Conservation (phyloP, 805 yeast genomes). For the Sungouiella blattae region DNA sequence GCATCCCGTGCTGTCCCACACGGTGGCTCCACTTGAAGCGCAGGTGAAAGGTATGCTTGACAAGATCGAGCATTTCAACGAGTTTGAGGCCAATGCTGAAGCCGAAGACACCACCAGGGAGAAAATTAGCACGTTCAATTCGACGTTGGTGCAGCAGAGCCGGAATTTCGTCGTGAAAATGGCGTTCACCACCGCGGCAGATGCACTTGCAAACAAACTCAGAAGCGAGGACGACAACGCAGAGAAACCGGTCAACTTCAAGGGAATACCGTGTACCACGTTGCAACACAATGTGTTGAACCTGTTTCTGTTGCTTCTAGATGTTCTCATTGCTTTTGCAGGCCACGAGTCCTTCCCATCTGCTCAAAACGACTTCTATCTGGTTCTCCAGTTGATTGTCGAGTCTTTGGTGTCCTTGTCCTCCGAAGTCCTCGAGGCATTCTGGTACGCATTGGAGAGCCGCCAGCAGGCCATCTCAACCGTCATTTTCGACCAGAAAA, state of each 20-base stretch:
- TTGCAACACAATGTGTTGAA: conserved; percentile 11
- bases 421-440: conserved; percentile 18
- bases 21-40: background rate
- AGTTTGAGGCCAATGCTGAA: background rate
- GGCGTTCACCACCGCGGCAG: conserved; percentile 19
- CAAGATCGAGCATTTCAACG: background rate
- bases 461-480: conserved; percentile 13
- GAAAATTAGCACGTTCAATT: conserved; percentile 21
- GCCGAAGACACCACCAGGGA: background rate
- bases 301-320: conserved; percentile 23
- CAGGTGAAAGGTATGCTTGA: background rate
- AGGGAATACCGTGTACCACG: background rate
- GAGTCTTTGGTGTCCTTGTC: conserved; percentile 21
- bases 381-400: conserved; percentile 21
- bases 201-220: conserved; percentile 3
- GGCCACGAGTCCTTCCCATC: conserved; percentile 7
- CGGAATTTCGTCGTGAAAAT: conserved; percentile 19
- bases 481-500: conserved; percentile 25
- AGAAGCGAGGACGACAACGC: background rate
- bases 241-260: background rate
- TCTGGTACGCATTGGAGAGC: conserved; percentile 39
- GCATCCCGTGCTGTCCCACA: background rate
- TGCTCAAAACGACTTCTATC: conserved; percentile 24
- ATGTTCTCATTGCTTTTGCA: conserved; percentile 8
- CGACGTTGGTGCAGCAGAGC: conserved; percentile 17